A percentile compares a stretch with the other conserved stretches of the same genome.
Evolutionary conservation across 2,329 filamentous ascomycete genomes (phyloP).

Genomic region (Cadophora sp.): DNA sequence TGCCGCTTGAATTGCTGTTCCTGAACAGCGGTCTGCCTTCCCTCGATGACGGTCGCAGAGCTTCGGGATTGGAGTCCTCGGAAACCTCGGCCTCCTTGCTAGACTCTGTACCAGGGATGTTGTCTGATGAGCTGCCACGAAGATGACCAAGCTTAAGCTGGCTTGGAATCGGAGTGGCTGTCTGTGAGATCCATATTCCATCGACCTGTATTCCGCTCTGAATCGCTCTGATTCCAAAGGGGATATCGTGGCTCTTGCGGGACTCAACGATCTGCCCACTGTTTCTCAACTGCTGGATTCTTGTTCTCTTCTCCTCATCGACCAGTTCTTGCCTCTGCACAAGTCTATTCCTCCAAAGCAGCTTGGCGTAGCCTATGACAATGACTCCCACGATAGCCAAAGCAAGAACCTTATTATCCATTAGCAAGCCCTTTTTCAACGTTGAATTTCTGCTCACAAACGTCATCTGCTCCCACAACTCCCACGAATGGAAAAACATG

Average conservation of each 20-base stretch:
- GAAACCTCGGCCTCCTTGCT: constrained; percentile 22
- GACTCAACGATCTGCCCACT: constrained; percentile 51
- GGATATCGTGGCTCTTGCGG: constrained; percentile 64
- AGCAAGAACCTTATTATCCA: constrained; percentile 67
- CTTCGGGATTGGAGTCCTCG: constrained; percentile 14
- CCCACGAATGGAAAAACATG: constrained; percentile 73
- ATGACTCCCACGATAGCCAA: constrained; percentile 76
- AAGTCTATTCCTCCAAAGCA: constrained; percentile 65
- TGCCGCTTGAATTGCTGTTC: constrained; percentile 20
- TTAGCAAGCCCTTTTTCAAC: not conserved
- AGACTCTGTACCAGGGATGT: constrained; percentile 20
- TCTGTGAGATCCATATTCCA: constrained; percentile 73
- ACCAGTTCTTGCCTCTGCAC: constrained; percentile 65
- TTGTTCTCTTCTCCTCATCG: constrained; percentile 69
- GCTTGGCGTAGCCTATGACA: constrained; percentile 68
- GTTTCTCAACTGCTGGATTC: constrained; percentile 59
- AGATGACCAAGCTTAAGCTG: constrained; percentile 32
- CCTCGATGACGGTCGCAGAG: constrained; percentile 21
- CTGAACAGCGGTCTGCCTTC: constrained; percentile 21
- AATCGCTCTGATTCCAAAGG: constrained; percentile 86
- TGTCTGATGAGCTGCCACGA: constrained; percentile 29
- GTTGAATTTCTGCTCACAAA: constrained; percentile 67
- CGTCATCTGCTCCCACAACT: constrained; percentile 87
- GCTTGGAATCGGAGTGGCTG: constrained; percentile 38
- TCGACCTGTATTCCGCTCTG: constrained; percentile 84